A percentile compares a stretch with the other conserved stretches of the same genome.
Evolutionary conservation across 2,329 filamentous ascomycete species (phyloP).

Genomic region (Diplodia mutila): DNA sequence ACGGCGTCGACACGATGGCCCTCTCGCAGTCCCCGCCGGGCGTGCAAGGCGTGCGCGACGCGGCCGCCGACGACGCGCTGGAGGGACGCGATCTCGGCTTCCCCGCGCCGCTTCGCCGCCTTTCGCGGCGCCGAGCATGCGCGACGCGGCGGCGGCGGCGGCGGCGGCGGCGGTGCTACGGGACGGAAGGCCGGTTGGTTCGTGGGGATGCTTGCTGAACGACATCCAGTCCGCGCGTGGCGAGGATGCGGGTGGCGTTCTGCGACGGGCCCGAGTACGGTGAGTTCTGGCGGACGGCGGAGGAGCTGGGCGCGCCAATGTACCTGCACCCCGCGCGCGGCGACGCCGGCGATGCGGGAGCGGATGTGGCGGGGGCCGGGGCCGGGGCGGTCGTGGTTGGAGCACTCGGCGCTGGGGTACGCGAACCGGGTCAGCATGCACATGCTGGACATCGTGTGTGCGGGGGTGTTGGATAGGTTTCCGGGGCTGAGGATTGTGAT

Average conservation of each 20-base stretch:
- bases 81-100: too few species aligned
- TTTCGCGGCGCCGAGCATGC: slow-evolving; percentile 43
- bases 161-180: slow-evolving; percentile 58
- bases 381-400: slow-evolving; percentile 57
- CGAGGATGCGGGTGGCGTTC: slow-evolving; percentile 62
- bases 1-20: slow-evolving; percentile 35
- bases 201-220: slow-evolving; percentile 48
- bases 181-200: slow-evolving; percentile 46
- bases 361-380: slow-evolving; percentile 59
- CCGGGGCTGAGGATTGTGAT: slow-evolving; percentile 53
- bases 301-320: slow-evolving; percentile 65
- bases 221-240: slow-evolving; percentile 64
- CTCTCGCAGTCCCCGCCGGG: slow-evolving; percentile 36
- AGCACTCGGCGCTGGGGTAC: slow-evolving; percentile 47
- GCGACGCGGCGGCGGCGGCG: slow-evolving; percentile 56
- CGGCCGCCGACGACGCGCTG: too few species aligned
- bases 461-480: slow-evolving; percentile 54
- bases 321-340: slow-evolving; percentile 66
- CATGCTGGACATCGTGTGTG: slow-evolving; percentile 56
- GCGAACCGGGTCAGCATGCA: slow-evolving; percentile 62
- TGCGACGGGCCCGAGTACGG: slow-evolving; percentile 66
- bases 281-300: slow-evolving; percentile 62
- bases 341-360: slow-evolving; percentile 60
- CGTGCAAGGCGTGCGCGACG: slow-evolving; percentile 34
- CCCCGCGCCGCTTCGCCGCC: slow-evolving; percentile 14